These are phyloP conservation scores for Sungouiozyma ichnusensis DNA, from an alignment of 805 yeast genomes.

Conservation along the genomic window DNA sequence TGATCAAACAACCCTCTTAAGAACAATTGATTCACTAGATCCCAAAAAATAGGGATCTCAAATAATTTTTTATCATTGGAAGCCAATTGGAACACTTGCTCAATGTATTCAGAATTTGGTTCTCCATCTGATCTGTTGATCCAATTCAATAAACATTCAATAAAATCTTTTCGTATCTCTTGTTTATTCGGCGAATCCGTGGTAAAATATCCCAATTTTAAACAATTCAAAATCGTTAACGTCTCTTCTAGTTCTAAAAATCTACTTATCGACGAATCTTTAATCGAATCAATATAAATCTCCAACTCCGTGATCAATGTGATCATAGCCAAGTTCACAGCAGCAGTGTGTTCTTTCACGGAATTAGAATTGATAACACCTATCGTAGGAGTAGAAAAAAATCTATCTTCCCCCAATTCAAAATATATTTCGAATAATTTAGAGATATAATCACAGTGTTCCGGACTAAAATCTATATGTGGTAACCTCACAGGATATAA, in stretches of 20 bases:
- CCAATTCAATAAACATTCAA: constrained; percentile 47
- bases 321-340: constrained; percentile 29
- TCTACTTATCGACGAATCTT: constrained; percentile 24
- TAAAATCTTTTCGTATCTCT: constrained; percentile 28
- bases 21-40: constrained; percentile 43
- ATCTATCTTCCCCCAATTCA: constrained; percentile 35
- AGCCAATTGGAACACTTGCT: constrained; percentile 30
- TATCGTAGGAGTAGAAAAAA: constrained; percentile 32
- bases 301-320: constrained; percentile 29
- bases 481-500: constrained; percentile 33
- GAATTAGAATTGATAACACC: constrained; percentile 30
- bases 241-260: constrained; percentile 35
- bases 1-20: constrained; percentile 52
- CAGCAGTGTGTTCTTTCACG: constrained; percentile 28
- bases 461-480: constrained; percentile 32
- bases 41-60: constrained; percentile 46
- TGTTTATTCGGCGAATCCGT: constrained; percentile 24
- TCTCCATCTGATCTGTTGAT: constrained; percentile 58
- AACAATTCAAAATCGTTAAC: constrained; percentile 44
- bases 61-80: constrained; percentile 31
- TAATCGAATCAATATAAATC: constrained; percentile 24
- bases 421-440: constrained; percentile 44
- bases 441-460: constrained; percentile 39
- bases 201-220: constrained; percentile 38
- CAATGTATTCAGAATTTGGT: constrained; percentile 44